Evolutionary conservation across 192 early-diverging fungal genomes (phyloP).

Genomic region (Coemansia sp.): DNA sequence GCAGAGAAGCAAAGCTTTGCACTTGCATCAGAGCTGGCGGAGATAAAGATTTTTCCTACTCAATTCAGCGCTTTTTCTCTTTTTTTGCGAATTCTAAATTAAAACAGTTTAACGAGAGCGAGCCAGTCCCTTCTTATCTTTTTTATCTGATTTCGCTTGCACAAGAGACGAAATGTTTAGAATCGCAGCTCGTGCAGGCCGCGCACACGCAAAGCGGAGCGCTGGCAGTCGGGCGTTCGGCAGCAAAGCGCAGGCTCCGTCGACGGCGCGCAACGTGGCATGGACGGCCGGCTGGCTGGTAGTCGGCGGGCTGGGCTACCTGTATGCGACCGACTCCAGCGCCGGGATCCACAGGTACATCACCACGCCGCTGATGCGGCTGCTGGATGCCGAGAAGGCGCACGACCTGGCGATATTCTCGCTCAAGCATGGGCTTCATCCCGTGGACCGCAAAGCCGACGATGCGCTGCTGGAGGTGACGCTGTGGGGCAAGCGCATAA

Average conservation of each 20-base stretch:
- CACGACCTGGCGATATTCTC: conserved; percentile 65
- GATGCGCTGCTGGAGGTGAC: conserved; percentile 55
- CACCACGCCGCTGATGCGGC: conserved; percentile 65
- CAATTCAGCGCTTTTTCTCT: not conserved
- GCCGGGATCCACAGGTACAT: conserved; percentile 67
- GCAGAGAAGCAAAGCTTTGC: too few relatives aligned
- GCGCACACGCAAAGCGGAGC: not conserved
- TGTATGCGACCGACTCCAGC: conserved; percentile 70
- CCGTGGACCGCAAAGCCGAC: conserved; percentile 61
- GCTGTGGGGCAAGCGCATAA: conserved; percentile 69
- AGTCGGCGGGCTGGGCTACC: conserved; percentile 47
- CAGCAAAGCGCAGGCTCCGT: conserved; percentile 27
- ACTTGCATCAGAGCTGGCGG: too few relatives aligned
- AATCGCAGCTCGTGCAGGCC: conserved; percentile 14
- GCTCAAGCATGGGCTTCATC: conserved; percentile 61
- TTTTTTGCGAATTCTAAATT: not conserved
- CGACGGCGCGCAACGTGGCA: conserved; percentile 21
- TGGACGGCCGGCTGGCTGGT: conserved; percentile 41
- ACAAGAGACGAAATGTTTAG: conserved; percentile 25
- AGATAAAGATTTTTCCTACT: not conserved
- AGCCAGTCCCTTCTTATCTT: conserved; percentile 2
- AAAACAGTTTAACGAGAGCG: too few relatives aligned
- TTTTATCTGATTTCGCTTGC: conserved; percentile 1
- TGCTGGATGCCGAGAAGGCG: conserved; percentile 69
- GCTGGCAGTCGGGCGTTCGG: conserved; percentile 17